These are phyloP conservation scores for Pythium vanterpoolii DNA, from an alignment of 352 stramenopile genomes.

Conservation along the genomic window DNA sequence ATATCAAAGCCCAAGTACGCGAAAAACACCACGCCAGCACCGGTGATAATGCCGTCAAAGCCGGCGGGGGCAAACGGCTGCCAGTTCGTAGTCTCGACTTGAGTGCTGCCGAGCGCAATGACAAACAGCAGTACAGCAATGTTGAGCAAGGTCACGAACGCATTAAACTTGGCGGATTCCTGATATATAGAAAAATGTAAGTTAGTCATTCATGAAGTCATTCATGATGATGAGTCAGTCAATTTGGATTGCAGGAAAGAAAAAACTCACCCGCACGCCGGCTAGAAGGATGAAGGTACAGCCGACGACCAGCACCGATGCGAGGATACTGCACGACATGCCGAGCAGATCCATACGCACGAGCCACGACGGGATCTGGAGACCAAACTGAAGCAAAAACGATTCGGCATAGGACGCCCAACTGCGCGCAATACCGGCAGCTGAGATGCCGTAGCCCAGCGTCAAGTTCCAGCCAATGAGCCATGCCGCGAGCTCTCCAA, in stretches of 20 bases:
- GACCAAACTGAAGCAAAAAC: conserved; percentile 73
- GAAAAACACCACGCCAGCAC: conserved; percentile 90
- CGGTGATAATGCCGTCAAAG: conserved; percentile 85
- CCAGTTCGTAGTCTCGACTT: conserved; percentile 79
- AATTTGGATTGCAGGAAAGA: not conserved
- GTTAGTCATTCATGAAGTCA: not conserved
- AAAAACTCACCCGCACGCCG: conserved; percentile 62
- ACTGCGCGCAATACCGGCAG: conserved; percentile 86
- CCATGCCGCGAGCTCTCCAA: conserved; percentile 87
- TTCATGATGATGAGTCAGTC: not conserved
- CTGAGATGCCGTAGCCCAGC: conserved; percentile 91
- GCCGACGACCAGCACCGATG: conserved; percentile 69
- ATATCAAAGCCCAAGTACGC: conserved; percentile 93
- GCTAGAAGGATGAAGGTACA: conserved; percentile 86
- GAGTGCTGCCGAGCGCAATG: conserved; percentile 72
- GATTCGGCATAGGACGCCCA: conserved; percentile 87
- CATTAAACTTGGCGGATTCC: conserved; percentile 92
- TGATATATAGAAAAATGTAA: conserved; percentile 17
- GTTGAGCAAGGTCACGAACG: conserved; percentile 87
- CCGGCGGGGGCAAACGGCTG: conserved; percentile 84
- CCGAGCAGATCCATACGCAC: conserved; percentile 51
- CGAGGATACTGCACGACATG: conserved; percentile 76
- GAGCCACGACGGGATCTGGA: conserved; percentile 62
- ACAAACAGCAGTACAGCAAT: conserved; percentile 89
- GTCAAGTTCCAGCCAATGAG: conserved; percentile 92